Conservation (phyloP, 768 basidiomycete genomes). For the Termitomyces sp. region DNA sequence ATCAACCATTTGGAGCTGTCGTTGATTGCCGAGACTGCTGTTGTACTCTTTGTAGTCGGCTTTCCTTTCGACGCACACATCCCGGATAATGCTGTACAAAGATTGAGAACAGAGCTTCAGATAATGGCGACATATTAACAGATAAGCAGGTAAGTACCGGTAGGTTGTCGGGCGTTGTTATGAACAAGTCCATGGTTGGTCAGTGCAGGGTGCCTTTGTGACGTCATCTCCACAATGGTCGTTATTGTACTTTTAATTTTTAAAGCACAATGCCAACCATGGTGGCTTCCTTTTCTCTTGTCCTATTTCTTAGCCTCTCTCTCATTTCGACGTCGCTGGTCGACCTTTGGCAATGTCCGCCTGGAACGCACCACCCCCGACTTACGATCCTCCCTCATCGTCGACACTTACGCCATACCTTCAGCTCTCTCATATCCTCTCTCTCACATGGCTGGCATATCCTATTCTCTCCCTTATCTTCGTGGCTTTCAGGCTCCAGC, state of each 20-base stretch:
- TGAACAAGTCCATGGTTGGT: not conserved
- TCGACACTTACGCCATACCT: conserved; percentile 74
- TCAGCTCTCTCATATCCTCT: conserved; percentile 74
- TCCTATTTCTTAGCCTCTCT: conserved; percentile 12
- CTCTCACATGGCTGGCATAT: conserved; percentile 87
- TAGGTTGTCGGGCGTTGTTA: not conserved
- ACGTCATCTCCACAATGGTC: not conserved
- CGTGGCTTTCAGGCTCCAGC: conserved; percentile 75
- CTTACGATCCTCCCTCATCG: conserved; percentile 43
- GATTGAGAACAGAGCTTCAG: too few species aligned
- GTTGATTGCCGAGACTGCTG: too few species aligned
- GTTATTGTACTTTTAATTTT: not conserved
- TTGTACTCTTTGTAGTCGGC: too few species aligned
- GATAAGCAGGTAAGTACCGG: too few species aligned
- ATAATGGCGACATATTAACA: too few species aligned
- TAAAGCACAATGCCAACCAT: conserved; percentile 13
- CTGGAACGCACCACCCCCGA: conserved; percentile 46
- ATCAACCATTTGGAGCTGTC: too few species aligned
- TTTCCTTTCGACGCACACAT: too few species aligned
- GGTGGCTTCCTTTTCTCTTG: conserved; percentile 8
- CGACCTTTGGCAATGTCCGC: conserved; percentile 31
- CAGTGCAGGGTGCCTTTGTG: not conserved
- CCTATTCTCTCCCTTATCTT: conserved; percentile 87
- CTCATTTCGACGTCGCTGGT: conserved; percentile 38
- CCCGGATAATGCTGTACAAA: too few species aligned